phyloP scores from a whole-genome alignment of 2,329 filamentous ascomycete species.

The Cordyceps cateniannulata region DNA sequence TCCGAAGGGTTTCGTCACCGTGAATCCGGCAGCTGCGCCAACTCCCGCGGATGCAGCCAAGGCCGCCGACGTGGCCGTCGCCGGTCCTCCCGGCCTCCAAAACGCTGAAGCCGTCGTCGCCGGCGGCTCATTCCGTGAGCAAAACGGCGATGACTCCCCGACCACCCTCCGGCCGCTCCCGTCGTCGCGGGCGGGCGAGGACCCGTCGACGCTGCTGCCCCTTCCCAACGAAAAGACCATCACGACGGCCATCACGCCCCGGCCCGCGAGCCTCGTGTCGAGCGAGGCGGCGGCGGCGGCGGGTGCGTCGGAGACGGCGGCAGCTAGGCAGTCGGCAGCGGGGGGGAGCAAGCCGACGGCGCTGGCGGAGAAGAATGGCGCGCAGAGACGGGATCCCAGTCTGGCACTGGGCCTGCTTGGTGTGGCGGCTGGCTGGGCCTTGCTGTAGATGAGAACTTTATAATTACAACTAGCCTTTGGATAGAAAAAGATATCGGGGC shows the following conservation, averaged over 20 bases:
- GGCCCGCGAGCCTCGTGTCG: background rate
- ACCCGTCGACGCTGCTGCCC: background rate
- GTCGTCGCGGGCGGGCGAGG: background rate
- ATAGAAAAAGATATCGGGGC: background rate
- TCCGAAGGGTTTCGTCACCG: background rate
- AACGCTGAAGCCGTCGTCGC: background rate
- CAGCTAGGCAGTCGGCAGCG: background rate
- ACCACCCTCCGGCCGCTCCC: background rate
- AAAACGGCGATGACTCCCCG: background rate
- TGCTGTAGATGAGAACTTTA: background rate
- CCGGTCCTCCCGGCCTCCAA: too few relatives aligned
- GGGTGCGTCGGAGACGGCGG: background rate
- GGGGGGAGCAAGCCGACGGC: background rate
- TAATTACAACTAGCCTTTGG: background rate
- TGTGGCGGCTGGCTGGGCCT: background rate
- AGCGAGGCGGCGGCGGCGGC: background rate
- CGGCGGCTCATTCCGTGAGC: background rate
- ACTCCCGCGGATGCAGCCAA: background rate
- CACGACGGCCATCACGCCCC: conserved; percentile 5
- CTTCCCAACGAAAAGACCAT: background rate
- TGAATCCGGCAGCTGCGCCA: background rate
- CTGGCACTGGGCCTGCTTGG: background rate
- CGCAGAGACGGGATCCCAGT: background rate
- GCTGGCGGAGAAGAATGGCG: background rate
- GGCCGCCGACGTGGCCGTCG: background rate